Conservation (phyloP, 2,329 filamentous ascomycete species). For the Lasiodiplodia sp. region DNA sequence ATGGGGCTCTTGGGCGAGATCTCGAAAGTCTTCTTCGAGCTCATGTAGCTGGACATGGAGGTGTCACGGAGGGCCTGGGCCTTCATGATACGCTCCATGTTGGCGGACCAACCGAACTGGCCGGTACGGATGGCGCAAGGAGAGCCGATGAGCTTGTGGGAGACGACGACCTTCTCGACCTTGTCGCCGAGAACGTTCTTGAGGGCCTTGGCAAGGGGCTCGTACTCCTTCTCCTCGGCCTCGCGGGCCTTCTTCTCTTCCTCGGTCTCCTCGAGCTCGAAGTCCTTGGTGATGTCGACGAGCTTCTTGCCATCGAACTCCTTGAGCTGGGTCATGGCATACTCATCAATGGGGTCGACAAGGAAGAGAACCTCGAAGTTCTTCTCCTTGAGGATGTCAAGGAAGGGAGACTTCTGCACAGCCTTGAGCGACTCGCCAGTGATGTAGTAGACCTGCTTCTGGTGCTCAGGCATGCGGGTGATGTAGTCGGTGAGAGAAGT, state of each 20-base stretch:
- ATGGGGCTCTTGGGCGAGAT: conserved; percentile 99
- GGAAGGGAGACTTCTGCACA: conserved; percentile 97
- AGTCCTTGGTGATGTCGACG: conserved; percentile 99
- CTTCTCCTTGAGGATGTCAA: conserved; percentile 98
- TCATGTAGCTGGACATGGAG: conserved; percentile 99
- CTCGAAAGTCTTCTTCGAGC: conserved; percentile 99
- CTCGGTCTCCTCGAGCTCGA: conserved; percentile 99
- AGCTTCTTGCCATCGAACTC: conserved; percentile 99
- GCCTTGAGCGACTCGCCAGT: conserved; percentile 99
- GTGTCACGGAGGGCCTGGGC: conserved; percentile 99
- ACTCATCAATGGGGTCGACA: conserved; percentile 98
- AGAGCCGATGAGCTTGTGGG: conserved; percentile 92
- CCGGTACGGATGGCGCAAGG: conserved; percentile 99
- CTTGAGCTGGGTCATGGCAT: conserved; percentile 99
- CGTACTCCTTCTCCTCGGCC: conserved; percentile 97
- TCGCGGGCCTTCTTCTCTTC: conserved; percentile 98
- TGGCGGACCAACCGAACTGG: conserved; percentile 99
- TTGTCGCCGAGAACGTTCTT: conserved; percentile 99
- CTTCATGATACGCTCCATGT: conserved; percentile 99
- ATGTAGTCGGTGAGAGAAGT: conserved; percentile 97
- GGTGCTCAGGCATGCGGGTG: conserved; percentile 99
- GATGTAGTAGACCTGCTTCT: conserved; percentile 99
- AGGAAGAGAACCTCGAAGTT: conserved; percentile 99
- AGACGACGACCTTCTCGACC: conserved; percentile 99
- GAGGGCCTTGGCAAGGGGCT: conserved; percentile 91